Percentiles rank a stretch among this genome's conserved stretches.
These are phyloP conservation scores for Epicoccum sorghinum DNA, from an alignment of 2,329 filamentous ascomycete species.

Conservation along the genomic window DNA sequence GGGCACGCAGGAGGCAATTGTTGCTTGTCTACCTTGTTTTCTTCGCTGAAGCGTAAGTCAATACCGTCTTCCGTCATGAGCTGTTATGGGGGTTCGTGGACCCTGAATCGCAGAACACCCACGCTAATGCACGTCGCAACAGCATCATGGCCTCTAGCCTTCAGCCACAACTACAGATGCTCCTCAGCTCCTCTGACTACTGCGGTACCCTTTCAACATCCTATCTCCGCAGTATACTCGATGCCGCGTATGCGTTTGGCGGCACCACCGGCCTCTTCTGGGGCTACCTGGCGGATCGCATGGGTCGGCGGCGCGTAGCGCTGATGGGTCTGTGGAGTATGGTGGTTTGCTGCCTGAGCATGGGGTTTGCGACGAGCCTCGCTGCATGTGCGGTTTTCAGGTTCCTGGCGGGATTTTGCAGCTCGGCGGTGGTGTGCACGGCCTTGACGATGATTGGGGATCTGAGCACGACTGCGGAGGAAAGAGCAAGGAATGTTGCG, in stretches of 20 bases:
- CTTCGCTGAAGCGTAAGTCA: conserved; percentile 54
- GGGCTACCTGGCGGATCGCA: conserved; percentile 53
- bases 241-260: conserved; percentile 57
- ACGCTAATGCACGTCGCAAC: conserved; percentile 18
- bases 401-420: conserved; percentile 52
- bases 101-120: conserved; percentile 11
- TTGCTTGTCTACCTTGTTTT: conserved; percentile 54
- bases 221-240: conserved; percentile 55
- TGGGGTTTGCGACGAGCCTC: conserved; percentile 55
- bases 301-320: conserved; percentile 53
- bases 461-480: conserved; percentile 44
- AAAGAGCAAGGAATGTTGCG: conserved; percentile 51
- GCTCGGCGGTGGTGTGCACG: conserved; percentile 53
- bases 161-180: conserved; percentile 54
- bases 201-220: conserved; percentile 54
- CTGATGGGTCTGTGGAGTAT: conserved; percentile 53
- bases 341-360: conserved; percentile 52
- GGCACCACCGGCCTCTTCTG: conserved; percentile 53
- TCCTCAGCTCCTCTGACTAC: conserved; percentile 51
- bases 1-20: conserved; percentile 41
- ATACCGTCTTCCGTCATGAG: background rate
- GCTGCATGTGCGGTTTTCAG: conserved; percentile 51
- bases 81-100: conserved; percentile 3
- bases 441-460: conserved; percentile 57
- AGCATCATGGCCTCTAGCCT: conserved; percentile 57